Conservation (phyloP, 2,329 filamentous ascomycete genomes). For the Arthrobotrys sphaeroides region DNA sequence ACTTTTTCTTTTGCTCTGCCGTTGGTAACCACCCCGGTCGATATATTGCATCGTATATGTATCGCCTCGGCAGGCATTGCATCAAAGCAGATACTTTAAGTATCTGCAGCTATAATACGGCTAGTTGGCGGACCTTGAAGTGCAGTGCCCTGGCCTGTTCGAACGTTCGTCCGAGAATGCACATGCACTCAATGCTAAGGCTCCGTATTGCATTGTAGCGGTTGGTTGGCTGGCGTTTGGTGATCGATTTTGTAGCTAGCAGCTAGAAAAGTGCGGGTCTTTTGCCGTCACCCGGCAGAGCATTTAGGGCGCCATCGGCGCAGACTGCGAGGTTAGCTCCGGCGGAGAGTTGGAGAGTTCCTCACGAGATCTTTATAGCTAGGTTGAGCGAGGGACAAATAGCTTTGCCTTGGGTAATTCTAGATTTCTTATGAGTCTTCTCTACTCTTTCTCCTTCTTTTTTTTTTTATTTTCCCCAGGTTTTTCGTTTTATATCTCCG, state of each 20-base stretch:
- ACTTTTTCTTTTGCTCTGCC: constrained; percentile 8
- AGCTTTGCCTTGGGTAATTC: neutral
- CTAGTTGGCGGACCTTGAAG: neutral
- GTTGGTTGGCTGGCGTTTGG: constrained; percentile 5
- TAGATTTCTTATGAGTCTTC: constrained; percentile 4
- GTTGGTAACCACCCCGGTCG: constrained; percentile 8
- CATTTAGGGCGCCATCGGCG: constrained; percentile 1
- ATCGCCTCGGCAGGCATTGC: neutral
- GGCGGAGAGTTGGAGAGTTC: constrained; percentile 5
- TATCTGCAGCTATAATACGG: constrained; percentile 2
- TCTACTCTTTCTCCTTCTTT: neutral
- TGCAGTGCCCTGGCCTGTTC: too few species aligned
- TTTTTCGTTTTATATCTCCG: neutral
- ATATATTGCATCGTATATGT: neutral
- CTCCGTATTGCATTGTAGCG: neutral
- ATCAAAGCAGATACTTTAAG: too few species aligned
- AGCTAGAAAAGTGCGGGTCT: neutral
- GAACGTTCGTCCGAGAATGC: neutral
- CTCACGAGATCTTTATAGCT: neutral
- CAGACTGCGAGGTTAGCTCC: neutral
- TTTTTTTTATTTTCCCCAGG: neutral
- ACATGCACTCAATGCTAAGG: neutral
- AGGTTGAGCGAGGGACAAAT: neutral
- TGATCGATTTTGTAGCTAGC: neutral
- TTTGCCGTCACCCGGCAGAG: constrained; percentile 6